These are phyloP conservation scores for Elsinoe ampelina DNA, from an alignment of 2,329 filamentous ascomycete species.

Conservation along the genomic window DNA sequence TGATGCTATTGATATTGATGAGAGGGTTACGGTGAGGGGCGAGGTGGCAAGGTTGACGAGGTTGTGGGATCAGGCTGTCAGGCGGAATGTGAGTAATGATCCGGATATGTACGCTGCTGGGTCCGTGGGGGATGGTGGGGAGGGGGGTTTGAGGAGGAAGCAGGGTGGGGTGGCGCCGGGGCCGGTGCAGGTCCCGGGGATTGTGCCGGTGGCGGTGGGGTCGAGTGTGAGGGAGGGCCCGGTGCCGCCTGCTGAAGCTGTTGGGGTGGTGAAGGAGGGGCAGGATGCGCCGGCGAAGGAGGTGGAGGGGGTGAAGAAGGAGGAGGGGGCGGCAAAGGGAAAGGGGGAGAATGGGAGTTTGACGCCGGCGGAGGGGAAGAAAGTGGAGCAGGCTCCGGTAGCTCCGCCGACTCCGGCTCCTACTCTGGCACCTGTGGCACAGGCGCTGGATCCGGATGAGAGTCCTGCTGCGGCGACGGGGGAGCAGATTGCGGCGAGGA, in stretches of 20 bases:
- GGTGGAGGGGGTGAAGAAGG: not conserved
- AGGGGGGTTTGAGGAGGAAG: constrained; percentile 19
- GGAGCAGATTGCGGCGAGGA: constrained; percentile 5
- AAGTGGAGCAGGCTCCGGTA: not conserved
- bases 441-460: constrained; percentile 9
- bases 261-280: not conserved
- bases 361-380: not conserved
- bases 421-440: not conserved
- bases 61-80: constrained; percentile 31
- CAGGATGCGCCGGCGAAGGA: not conserved
- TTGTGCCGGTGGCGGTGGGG: not conserved
- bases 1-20: constrained; percentile 37
- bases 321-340: not conserved
- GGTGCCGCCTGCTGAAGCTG: not conserved
- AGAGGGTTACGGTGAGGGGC: constrained; percentile 34
- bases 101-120: constrained; percentile 32
- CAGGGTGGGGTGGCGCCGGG: constrained; percentile 7
- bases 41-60: constrained; percentile 29
- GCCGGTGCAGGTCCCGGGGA: not conserved
- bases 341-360: not conserved
- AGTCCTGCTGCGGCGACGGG: constrained; percentile 9
- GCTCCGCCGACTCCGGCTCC: not conserved
- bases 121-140: constrained; percentile 20
- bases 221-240: not conserved
- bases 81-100: constrained; percentile 31